phyloP scores from a whole-genome alignment of 495 filamentous ascomycete genomes.

The Penicillium desertorum region DNA sequence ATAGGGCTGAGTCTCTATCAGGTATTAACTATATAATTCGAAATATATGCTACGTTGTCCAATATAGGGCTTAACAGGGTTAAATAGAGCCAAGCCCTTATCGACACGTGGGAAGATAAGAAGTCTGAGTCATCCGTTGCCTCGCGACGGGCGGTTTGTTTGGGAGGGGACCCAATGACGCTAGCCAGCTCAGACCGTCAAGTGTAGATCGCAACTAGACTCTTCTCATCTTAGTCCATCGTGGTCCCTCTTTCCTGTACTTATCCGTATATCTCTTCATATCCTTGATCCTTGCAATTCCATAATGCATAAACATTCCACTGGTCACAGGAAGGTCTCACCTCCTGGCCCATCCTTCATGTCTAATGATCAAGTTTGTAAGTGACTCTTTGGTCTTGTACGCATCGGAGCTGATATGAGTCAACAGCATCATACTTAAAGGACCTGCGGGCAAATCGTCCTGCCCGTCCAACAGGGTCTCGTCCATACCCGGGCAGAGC shows the following conservation, averaged over 20 bases:
- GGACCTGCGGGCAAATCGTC: slow-evolving; percentile 74
- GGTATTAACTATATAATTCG: neutral
- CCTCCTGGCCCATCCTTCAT: slow-evolving; percentile 79
- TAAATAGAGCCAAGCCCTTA: slow-evolving; percentile 14
- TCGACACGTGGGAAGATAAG: slow-evolving; percentile 14
- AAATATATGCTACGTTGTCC: neutral
- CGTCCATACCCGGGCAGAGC: slow-evolving; percentile 63
- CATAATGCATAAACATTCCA: slow-evolving; percentile 46
- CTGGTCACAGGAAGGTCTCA: slow-evolving; percentile 59
- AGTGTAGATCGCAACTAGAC: slow-evolving; percentile 13
- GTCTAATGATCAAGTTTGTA: slow-evolving; percentile 85
- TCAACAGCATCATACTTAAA: slow-evolving; percentile 68
- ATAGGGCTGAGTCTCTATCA: neutral
- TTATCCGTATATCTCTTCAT: slow-evolving; percentile 5
- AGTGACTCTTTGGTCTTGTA: slow-evolving; percentile 30
- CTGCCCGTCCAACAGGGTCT: slow-evolving; percentile 74
- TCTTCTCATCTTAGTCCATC: slow-evolving; percentile 15
- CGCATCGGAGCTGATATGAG: slow-evolving; percentile 17
- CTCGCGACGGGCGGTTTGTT: slow-evolving; percentile 29
- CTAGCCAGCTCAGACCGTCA: slow-evolving; percentile 16
- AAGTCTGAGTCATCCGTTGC: slow-evolving; percentile 20
- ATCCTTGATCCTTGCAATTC: slow-evolving; percentile 9
- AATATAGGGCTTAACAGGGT: neutral
- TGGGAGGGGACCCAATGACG: slow-evolving; percentile 17
- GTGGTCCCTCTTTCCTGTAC: slow-evolving; percentile 2